A percentile compares a stretch with the other conserved stretches of the same genome.
Conservation (phyloP, 2,329 filamentous ascomycete species). For the Alternaria tenuissima region DNA sequence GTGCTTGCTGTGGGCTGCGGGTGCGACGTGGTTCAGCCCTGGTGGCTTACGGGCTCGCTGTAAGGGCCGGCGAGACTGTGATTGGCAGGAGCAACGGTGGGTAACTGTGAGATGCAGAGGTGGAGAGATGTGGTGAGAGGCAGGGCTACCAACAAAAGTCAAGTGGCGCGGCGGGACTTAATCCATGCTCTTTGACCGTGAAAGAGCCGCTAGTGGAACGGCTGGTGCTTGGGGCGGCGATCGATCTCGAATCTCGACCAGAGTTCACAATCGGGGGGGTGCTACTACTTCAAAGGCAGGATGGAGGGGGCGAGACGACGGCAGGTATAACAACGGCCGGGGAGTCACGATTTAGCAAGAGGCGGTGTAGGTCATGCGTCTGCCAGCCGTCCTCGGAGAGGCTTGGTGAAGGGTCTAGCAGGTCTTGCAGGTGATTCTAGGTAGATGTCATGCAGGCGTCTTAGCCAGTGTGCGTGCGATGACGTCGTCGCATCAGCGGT, state of each 20-base stretch:
- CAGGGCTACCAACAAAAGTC: slow-evolving; percentile 8
- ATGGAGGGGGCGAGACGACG: background rate
- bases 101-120: slow-evolving; percentile 1
- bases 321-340: slow-evolving; percentile 4
- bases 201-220: slow-evolving; percentile 13
- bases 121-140: slow-evolving; percentile 20
- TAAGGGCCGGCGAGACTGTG: slow-evolving; percentile 17
- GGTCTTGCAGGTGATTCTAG: slow-evolving; percentile 18
- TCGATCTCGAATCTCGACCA: background rate
- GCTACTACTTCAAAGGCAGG: background rate
- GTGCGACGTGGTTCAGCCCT: slow-evolving; percentile 26
- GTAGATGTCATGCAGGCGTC: slow-evolving; percentile 25
- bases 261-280: background rate
- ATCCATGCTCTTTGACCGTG: slow-evolving; percentile 5
- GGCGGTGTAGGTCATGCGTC: slow-evolving; percentile 32
- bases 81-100: slow-evolving; percentile 24
- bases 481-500: slow-evolving; percentile 22
- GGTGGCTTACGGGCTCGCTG: slow-evolving; percentile 5
- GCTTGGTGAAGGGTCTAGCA: slow-evolving; percentile 16
- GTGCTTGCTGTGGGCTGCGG: slow-evolving; percentile 19
- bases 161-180: slow-evolving; percentile 5
- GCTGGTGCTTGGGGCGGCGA: slow-evolving; percentile 7
- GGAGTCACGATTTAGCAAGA: background rate
- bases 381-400: slow-evolving; percentile 3
- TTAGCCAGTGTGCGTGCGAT: slow-evolving; percentile 14